These are phyloP conservation scores for Sugiyamaella sp. DNA, from an alignment of 1,139 yeast species.

Conservation along the genomic window DNA sequence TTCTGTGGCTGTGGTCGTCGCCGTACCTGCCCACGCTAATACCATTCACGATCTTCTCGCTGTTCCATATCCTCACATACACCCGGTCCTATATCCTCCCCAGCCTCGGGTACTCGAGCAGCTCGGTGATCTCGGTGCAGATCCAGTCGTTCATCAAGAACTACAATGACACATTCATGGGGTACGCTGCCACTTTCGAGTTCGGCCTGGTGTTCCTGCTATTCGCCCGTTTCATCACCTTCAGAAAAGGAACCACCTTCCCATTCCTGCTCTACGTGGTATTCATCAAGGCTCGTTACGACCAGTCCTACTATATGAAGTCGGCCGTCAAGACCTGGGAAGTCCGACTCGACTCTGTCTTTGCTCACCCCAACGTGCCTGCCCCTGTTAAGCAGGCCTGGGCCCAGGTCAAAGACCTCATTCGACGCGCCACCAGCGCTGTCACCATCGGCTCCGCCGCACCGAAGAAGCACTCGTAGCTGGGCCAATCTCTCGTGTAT, in stretches of 20 bases:
- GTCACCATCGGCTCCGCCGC: conserved; percentile 12
- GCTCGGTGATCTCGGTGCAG: conserved; percentile 45
- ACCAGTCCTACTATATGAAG: conserved; percentile 74
- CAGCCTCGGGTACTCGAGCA: conserved; percentile 53
- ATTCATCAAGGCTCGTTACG: conserved; percentile 78
- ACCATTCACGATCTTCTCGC: conserved; percentile 69
- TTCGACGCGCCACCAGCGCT: conserved; percentile 8
- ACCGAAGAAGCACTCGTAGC: conserved; percentile 12
- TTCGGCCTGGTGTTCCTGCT: conserved; percentile 51
- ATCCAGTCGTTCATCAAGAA: conserved; percentile 60
- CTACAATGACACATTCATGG: conserved; percentile 72
- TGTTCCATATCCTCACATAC: conserved; percentile 74
- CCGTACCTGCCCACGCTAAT: conserved; percentile 58
- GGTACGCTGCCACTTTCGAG: conserved; percentile 73
- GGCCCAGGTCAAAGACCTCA: conserved; percentile 54
- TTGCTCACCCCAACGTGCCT: conserved; percentile 62
- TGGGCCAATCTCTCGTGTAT: neutral
- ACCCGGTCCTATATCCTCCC: conserved; percentile 70
- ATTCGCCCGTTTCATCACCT: conserved; percentile 52
- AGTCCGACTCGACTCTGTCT: conserved; percentile 66
- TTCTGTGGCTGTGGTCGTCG: conserved; percentile 58
- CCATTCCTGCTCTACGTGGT: conserved; percentile 59
- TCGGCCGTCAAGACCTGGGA: conserved; percentile 71
- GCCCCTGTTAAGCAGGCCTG: conserved; percentile 60
- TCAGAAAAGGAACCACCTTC: conserved; percentile 65